Base-by-base conservation (phyloP, 2,329 filamentous ascomycete species). In the Rhinocladiella similis region DNA sequence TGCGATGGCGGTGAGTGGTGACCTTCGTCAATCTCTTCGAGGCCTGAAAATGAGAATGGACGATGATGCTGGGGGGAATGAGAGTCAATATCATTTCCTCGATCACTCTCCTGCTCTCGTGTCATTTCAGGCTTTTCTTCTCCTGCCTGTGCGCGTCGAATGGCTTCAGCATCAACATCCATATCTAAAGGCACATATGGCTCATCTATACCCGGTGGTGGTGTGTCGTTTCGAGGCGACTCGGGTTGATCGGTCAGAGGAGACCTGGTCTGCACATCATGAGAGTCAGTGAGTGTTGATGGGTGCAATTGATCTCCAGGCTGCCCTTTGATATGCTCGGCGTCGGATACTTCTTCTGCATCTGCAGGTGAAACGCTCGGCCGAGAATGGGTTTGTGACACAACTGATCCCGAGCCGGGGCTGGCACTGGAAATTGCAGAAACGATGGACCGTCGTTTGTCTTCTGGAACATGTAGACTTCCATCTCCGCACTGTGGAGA, bases 381-480 rank as follows among this genome's bases (percentile, higher is more conserved):
- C 41, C 53, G 46, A 16, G 22, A 16, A n/a, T 47, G 49, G 33
- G 19, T 22, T 22, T 22, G 39, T 5, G 48, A 42, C 18, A 48
- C 41, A 16, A 50, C 50, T 25, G 45, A n/a, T 12, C 25, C 59
- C 2, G 59, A 52, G 35, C 51, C 45, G 1, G 56, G 61, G 49
- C 57, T 60, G 2, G 57, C 54, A 45, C 61, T 63, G 1, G 63
- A 65, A 1, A 65, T 58, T 20, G 60, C 63, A 1, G 63, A 65
- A 14, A 65, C 39, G 13, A 61, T 47, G 20, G 63, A 65, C 22
- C 54, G 45, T 13, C 54, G 48, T 39, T 55, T 55, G 27, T 39
- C 45, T 22, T 53, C 50, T 18, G 53, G 59, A 25, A 62, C 51
- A 20, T 53, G 35, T 14, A 62, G 48, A 50, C 56, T 50, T 39